Evolutionary conservation across 371 early-diverging fungal genomes (phyloP).

Genomic region (Mortierella sp.): DNA sequence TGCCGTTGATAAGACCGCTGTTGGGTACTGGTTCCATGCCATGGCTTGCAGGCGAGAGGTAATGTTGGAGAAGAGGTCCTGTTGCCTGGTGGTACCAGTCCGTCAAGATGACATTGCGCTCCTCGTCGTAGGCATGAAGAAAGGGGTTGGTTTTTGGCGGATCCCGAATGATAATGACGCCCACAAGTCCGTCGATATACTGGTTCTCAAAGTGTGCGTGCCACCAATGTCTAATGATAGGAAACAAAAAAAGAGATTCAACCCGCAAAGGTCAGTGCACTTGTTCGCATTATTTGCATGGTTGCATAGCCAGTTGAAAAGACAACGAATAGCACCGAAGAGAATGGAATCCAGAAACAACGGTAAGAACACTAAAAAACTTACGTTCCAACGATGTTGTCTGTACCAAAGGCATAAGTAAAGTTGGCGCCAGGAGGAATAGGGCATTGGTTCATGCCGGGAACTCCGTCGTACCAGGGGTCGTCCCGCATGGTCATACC

Average conservation of each 20-base stretch:
- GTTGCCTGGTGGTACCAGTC: slow-evolving; percentile 56
- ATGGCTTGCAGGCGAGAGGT: slow-evolving; percentile 25
- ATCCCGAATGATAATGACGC: slow-evolving; percentile 51
- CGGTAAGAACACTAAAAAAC: slow-evolving; percentile 10
- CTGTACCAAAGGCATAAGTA: slow-evolving; percentile 61
- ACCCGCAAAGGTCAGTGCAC: background rate
- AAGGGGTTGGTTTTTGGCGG: slow-evolving; percentile 50
- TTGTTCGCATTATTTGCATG: background rate
- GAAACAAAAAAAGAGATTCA: background rate
- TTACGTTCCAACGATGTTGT: slow-evolving; percentile 57
- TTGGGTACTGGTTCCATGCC: slow-evolving; percentile 53
- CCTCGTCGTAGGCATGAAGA: slow-evolving; percentile 55
- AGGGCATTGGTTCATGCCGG: slow-evolving; percentile 66
- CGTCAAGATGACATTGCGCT: slow-evolving; percentile 47
- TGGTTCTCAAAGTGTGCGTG: slow-evolving; percentile 81
- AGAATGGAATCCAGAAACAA: slow-evolving; percentile 20
- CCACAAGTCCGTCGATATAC: slow-evolving; percentile 83
- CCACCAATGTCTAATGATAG: slow-evolving; percentile 60
- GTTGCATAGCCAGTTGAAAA: background rate
- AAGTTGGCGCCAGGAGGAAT: slow-evolving; percentile 64
- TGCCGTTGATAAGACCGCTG: slow-evolving; percentile 58
- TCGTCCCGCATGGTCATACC: slow-evolving; percentile 78
- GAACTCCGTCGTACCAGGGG: slow-evolving; percentile 78
- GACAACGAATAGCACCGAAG: background rate
- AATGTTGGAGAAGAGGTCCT: slow-evolving; percentile 35